Evolutionary conservation across 768 basidiomycete genomes (phyloP), one percentile per base, ranked within the genome.

Genomic region (Leccinum subgranulosum): DNA sequence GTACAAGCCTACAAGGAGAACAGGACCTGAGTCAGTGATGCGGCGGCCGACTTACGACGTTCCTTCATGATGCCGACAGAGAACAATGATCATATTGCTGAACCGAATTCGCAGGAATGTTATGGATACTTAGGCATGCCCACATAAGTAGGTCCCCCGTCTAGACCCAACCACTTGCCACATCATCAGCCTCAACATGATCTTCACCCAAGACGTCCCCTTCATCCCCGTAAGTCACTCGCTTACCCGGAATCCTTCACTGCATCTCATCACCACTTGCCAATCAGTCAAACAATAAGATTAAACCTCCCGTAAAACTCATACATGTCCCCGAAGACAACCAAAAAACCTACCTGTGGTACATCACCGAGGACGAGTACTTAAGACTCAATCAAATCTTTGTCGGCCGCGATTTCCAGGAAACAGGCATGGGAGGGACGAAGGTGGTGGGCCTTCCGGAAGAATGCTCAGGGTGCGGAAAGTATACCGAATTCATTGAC

Each of bases 331-430:
- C n/a, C 21, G 51, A 55, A 7, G 48, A 10, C 3, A 46, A 28
- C 6, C 27, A 28, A 6, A 21, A 54, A 0, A 19, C 25, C 5
- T 59, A 63, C 23, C 54, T 63, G 2, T 63, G 62, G 62, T 63
- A 63, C 48, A 62, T 63, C 49, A 63, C 61, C 33, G 57, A 63
- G 45, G 54, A 59, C 39, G 62, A 63, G 43, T 62, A 62, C 49
- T 46, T 59, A 7, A 50, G 62, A 21, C 62, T 63, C 43, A 63
- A 55, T 21, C 9, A 62, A 19, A 45, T 63, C 25, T 62, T 63
- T 6, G 54, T 11, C 17, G 60, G 56, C 36, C 55, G 23, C 3
- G 61, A 62, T 8, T 62, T 62, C 50, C 61, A 62, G 23, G 61
- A 62, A 1, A 62, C 60, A 10, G 53, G 56, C 6, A 2, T 63